Percentiles rank a stretch among this genome's conserved stretches.
These are phyloP conservation scores for Cercospora berteroae DNA, from an alignment of 2,329 filamentous ascomycete species.

Conservation along the genomic window DNA sequence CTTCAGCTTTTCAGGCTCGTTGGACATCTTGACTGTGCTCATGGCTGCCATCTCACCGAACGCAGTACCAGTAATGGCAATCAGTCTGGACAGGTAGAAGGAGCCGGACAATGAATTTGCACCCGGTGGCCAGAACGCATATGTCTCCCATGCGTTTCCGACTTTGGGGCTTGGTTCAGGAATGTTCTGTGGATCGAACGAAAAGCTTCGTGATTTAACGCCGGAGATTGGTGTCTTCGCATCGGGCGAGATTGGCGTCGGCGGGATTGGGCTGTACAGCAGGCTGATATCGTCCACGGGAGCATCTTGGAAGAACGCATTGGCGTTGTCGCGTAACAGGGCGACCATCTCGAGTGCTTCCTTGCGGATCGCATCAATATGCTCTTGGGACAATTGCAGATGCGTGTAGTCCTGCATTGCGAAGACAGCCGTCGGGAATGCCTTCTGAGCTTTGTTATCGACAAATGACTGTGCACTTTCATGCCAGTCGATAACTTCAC, in stretches of 20 bases:
- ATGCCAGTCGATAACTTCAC: constrained; percentile 92
- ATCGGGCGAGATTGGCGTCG: constrained; percentile 66
- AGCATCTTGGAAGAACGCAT: constrained; percentile 79
- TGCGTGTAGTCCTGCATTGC: constrained; percentile 64
- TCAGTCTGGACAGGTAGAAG: constrained; percentile 79
- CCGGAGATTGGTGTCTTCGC: constrained; percentile 47
- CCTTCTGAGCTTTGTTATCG: constrained; percentile 76
- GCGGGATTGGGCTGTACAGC: constrained; percentile 76
- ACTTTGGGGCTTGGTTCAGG: constrained; percentile 71
- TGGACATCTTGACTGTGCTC: constrained; percentile 59
- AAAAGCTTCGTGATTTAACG: constrained; percentile 63
- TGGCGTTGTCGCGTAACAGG: constrained; percentile 74
- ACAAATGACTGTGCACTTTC: constrained; percentile 88
- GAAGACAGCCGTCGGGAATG: constrained; percentile 58
- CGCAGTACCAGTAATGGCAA: constrained; percentile 79
- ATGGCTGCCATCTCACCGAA: constrained; percentile 82
- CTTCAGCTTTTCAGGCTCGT: constrained; percentile 63
- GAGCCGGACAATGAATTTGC: constrained; percentile 91
- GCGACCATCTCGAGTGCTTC: constrained; percentile 80
- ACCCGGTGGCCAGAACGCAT: constrained; percentile 90
- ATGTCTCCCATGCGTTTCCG: constrained; percentile 85
- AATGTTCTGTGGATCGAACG: constrained; percentile 72
- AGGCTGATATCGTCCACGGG: constrained; percentile 88
- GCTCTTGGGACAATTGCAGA: constrained; percentile 72
- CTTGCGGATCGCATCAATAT: constrained; percentile 69